Percentiles rank a stretch among this genome's conserved stretches.
phyloP scores from a whole-genome alignment of 164 flowering plant species.

The Dillenia turbinata region DNA sequence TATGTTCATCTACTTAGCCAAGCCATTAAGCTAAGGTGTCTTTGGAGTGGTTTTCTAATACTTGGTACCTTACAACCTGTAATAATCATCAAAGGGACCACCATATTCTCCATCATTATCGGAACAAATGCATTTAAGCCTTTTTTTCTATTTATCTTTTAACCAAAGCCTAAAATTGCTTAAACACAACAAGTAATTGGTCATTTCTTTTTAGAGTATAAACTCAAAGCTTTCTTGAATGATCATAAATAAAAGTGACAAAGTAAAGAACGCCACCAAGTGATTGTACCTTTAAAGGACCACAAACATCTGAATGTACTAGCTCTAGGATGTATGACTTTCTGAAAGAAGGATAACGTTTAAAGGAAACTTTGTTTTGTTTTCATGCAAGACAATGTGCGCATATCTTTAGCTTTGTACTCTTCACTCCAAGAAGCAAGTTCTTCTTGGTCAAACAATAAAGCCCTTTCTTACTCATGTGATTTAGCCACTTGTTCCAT shows the following conservation, averaged over 20 bases:
- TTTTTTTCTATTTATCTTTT: slow-evolving; percentile 6
- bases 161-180: slow-evolving; percentile 8
- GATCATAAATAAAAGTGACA: slow-evolving; percentile 11
- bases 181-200: slow-evolving; percentile 3
- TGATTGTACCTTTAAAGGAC: background rate
- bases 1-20: slow-evolving; percentile 2
- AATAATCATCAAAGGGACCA: slow-evolving; percentile 8
- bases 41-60: slow-evolving; percentile 5
- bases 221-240: slow-evolving; percentile 4
- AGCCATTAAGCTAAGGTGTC: slow-evolving; percentile 5
- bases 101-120: slow-evolving; percentile 15
- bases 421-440: too few species aligned
- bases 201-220: slow-evolving; percentile 5
- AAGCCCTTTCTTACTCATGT: too few species aligned
- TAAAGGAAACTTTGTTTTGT: slow-evolving; percentile 5
- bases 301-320: slow-evolving; percentile 5
- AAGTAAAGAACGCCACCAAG: slow-evolving; percentile 11
- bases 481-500: too few species aligned
- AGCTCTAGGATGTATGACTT: background rate
- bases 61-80: slow-evolving; percentile 1
- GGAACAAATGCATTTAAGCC: slow-evolving; percentile 6
- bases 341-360: slow-evolving; percentile 4
- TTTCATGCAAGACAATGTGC: too few species aligned
- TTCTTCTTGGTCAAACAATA: too few species aligned
- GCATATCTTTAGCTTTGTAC: too few species aligned